These are phyloP conservation scores for Rhodotorula glutinis DNA, from an alignment of 1,284 basidiomycete species.

Conservation along the genomic window DNA sequence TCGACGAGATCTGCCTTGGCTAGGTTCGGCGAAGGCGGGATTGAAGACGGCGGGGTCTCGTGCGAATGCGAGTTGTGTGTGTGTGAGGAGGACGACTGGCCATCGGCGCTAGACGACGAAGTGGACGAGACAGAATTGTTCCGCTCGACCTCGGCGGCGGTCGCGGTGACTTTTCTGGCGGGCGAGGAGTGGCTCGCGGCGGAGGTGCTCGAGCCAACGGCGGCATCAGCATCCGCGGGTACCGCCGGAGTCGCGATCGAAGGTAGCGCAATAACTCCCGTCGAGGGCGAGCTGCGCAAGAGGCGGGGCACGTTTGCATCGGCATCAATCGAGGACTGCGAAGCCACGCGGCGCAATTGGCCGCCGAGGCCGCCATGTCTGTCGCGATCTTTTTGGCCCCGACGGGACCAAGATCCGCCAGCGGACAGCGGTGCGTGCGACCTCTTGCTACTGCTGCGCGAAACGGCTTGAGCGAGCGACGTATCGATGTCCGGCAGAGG, in stretches of 20 bases:
- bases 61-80: slow-evolving; percentile 13
- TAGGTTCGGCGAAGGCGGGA: slow-evolving; percentile 35
- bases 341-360: slow-evolving; percentile 17
- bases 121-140: slow-evolving; percentile 40
- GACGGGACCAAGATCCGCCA: slow-evolving; percentile 11
- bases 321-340: slow-evolving; percentile 26
- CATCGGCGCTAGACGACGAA: slow-evolving; percentile 25
- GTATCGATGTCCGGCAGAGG: slow-evolving; percentile 29
- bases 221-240: too few relatives aligned
- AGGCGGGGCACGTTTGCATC: not conserved
- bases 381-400: not conserved
- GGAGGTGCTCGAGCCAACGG: not conserved
- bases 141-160: slow-evolving; percentile 25
- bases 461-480: slow-evolving; percentile 16
- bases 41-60: slow-evolving; percentile 37
- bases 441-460: not conserved
- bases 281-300: not conserved
- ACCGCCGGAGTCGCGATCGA: too few relatives aligned
- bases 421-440: slow-evolving; percentile 18
- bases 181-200: not conserved
- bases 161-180: not conserved
- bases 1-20: slow-evolving; percentile 24
- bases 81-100: slow-evolving; percentile 26
- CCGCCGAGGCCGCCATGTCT: slow-evolving; percentile 6
- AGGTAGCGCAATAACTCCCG: not conserved